Conservation (phyloP, 352 stramenopile species). For the Pythium myriotylum region DNA sequence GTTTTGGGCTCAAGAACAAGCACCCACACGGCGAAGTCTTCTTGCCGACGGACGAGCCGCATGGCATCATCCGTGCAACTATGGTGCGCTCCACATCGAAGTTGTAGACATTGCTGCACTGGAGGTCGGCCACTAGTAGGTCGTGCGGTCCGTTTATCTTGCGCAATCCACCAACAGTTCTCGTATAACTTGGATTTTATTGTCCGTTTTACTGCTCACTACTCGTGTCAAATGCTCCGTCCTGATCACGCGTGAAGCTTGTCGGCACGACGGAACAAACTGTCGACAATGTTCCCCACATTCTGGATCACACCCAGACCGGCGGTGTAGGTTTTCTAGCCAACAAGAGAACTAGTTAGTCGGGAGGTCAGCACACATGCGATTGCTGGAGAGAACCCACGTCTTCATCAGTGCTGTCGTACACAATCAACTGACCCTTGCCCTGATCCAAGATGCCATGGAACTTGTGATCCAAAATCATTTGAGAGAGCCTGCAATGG, state of each 20-base stretch:
- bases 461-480: conserved; percentile 99
- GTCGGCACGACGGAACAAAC: conserved; percentile 89
- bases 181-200: background rate
- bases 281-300: conserved; percentile 96
- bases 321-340: conserved; percentile 91
- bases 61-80: conserved; percentile 88
- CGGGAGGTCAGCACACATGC: too few relatives aligned
- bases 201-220: background rate
- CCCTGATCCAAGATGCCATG: conserved; percentile 99
- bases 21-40: conserved; percentile 90
- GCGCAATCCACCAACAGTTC: background rate
- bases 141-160: too few relatives aligned
- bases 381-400: too few relatives aligned
- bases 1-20: conserved; percentile 85
- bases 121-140: background rate
- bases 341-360: too few relatives aligned
- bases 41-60: conserved; percentile 81
- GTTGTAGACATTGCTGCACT: conserved; percentile 30
- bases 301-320: conserved; percentile 96
- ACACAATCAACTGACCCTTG: conserved; percentile 98
- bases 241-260: conserved; percentile 73
- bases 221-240: background rate
- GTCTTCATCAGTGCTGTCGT: conserved; percentile 94
- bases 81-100: conserved; percentile 65
- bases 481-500: conserved; percentile 95